Conservation (phyloP, 352 stramenopile genomes). For the Phytophthora macrochlamydospora region DNA sequence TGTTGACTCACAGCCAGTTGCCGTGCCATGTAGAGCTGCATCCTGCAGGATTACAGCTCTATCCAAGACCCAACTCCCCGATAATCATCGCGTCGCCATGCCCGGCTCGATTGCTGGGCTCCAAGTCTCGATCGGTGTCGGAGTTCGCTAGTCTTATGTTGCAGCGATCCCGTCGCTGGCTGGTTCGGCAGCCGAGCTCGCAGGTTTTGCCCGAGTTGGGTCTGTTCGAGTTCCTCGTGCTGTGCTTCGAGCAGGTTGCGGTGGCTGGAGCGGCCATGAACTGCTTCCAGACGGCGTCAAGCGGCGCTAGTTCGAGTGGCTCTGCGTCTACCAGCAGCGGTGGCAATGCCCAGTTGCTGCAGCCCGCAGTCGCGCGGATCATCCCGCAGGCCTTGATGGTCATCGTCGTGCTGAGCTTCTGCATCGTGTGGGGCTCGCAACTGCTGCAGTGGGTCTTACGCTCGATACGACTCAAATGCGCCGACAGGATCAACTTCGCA, state of each 20-base stretch:
- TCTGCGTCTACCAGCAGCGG: constrained; percentile 1
- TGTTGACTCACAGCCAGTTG: not conserved
- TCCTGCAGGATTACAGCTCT: constrained; percentile 5
- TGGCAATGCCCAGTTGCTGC: constrained; percentile 16
- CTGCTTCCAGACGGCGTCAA: constrained; percentile 19
- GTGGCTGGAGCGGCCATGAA: constrained; percentile 34
- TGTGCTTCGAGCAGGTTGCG: constrained; percentile 33
- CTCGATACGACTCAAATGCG: not conserved
- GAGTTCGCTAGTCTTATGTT: not conserved
- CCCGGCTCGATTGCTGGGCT: not conserved
- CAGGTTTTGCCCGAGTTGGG: constrained; percentile 25
- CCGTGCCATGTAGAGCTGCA: not conserved
- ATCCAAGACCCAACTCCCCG: not conserved
- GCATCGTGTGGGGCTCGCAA: constrained; percentile 24
- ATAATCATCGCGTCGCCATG: constrained; percentile 7
- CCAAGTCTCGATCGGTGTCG: too few species aligned
- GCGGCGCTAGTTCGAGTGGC: not conserved
- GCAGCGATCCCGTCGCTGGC: constrained; percentile 22
- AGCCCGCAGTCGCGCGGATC: constrained; percentile 10
- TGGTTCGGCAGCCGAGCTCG: constrained; percentile 20
- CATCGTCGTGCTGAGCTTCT: constrained; percentile 24
- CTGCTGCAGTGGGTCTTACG: constrained; percentile 3
- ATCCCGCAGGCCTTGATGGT: constrained; percentile 21
- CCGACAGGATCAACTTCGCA: constrained; percentile 1
- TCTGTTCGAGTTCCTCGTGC: constrained; percentile 31